These are phyloP conservation scores for Torulaspora delbrueckii DNA, from an alignment of 805 yeast species.

Conservation along the genomic window DNA sequence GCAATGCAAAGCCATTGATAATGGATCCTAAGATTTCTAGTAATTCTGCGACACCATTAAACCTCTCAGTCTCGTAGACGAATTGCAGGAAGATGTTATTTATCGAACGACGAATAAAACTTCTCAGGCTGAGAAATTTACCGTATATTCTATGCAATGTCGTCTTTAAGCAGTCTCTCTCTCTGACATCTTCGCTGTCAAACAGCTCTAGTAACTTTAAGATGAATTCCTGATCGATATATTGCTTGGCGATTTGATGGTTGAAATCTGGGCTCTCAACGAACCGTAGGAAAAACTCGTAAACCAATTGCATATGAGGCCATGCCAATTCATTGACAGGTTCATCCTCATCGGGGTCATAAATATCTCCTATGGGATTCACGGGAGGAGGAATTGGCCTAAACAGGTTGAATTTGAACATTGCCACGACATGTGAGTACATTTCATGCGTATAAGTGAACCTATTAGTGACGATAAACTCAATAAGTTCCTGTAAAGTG, in stretches of 20 bases:
- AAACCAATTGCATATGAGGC: conserved; percentile 98
- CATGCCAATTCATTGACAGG: conserved; percentile 94
- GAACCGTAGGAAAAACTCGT: conserved; percentile 88
- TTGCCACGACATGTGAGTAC: conserved; percentile 79
- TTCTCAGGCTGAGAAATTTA: conserved; percentile 81
- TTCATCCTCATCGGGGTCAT: conserved; percentile 98
- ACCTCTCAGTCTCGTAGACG: conserved; percentile 90
- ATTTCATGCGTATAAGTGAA: conserved; percentile 85
- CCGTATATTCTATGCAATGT: conserved; percentile 95
- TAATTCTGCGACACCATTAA: conserved; percentile 92
- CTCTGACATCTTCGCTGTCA: conserved; percentile 95
- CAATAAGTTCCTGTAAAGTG: conserved; percentile 84
- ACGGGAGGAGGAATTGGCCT: conserved; percentile 98
- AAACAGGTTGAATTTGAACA: conserved; percentile 86
- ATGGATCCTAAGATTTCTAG: conserved; percentile 93
- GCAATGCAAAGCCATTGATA: conserved; percentile 96
- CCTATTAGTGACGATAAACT: conserved; percentile 76
- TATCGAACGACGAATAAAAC: conserved; percentile 86
- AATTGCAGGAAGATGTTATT: conserved; percentile 90
- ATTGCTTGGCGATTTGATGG: conserved; percentile 88
- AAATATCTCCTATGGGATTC: conserved; percentile 92
- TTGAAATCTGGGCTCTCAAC: conserved; percentile 93
- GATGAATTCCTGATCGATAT: conserved; percentile 87
- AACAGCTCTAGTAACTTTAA: conserved; percentile 77
- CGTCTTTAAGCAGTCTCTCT: conserved; percentile 90